These are phyloP conservation scores for Apocynum venetum DNA, from an alignment of 257 asterid genomes.

Conservation along the genomic window DNA sequence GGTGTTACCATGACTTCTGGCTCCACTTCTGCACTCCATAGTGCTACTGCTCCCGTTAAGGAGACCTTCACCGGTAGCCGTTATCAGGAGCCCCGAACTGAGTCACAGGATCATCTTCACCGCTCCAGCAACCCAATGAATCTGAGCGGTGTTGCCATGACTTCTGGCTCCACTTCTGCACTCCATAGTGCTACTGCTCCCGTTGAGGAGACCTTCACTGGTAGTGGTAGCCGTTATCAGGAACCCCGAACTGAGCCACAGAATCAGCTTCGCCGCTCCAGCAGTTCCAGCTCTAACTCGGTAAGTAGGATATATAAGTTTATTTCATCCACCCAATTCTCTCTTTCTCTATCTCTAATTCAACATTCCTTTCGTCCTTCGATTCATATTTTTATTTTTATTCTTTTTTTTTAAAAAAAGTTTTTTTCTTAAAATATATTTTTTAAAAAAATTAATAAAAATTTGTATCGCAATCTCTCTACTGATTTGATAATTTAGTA, in stretches of 20 bases:
- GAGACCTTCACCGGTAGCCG: background rate
- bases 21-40: background rate
- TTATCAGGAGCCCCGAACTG: background rate
- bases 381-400: no score
- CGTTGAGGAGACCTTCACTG: background rate
- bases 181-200: background rate
- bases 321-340: background rate
- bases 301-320: slow-evolving; percentile 20
- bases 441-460: no score
- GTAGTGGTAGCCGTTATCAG: background rate
- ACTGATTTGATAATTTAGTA: no score
- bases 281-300: slow-evolving; percentile 73
- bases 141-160: slow-evolving; percentile 60
- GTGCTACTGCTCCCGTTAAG: background rate
- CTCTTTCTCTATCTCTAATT: background rate
- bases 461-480: no score
- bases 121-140: slow-evolving; percentile 57
- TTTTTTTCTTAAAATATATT: no score
- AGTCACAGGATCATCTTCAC: slow-evolving; percentile 24
- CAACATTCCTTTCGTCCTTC: no score
- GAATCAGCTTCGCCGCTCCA: slow-evolving; percentile 38
- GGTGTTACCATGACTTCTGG: slow-evolving; percentile 53
- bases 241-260: slow-evolving; percentile 16
- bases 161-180: background rate
- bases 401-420: no score